These are phyloP conservation scores for Zalaria obscura DNA, from an alignment of 2,329 filamentous ascomycete species.

Conservation along the genomic window DNA sequence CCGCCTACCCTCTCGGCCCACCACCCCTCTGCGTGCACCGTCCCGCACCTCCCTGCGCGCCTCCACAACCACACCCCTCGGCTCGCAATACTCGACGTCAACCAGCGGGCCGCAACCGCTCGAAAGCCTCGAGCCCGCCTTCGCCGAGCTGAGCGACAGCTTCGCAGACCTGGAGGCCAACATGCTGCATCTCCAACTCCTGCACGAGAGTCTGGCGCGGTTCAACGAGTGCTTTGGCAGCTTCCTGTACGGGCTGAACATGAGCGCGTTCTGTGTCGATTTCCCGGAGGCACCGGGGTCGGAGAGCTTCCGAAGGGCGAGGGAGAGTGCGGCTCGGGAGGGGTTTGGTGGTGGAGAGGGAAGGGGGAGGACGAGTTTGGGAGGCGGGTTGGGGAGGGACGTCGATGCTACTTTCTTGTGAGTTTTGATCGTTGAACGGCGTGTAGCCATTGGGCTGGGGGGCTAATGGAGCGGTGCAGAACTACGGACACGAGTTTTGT, in stretches of 20 bases:
- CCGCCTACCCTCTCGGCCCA: slow-evolving; percentile 55
- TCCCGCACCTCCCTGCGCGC: slow-evolving; percentile 82
- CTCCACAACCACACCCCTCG: slow-evolving; percentile 37
- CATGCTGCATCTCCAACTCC: slow-evolving; percentile 91
- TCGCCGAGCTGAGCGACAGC: slow-evolving; percentile 83
- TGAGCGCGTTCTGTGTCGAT: slow-evolving; percentile 98
- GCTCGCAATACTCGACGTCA: slow-evolving; percentile 26
- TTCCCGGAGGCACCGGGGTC: slow-evolving; percentile 58
- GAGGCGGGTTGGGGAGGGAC: slow-evolving; percentile 20
- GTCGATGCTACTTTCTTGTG: slow-evolving; percentile 76
- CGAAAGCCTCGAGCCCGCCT: slow-evolving; percentile 72
- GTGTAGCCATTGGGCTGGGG: not conserved
- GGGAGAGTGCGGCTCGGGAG: not conserved
- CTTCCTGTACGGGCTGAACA: slow-evolving; percentile 91
- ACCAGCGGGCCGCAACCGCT: slow-evolving; percentile 45
- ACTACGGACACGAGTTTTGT: slow-evolving; percentile 87
- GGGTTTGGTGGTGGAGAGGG: no score
- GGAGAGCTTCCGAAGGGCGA: slow-evolving; percentile 5
- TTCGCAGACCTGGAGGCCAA: slow-evolving; percentile 95
- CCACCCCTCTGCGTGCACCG: slow-evolving; percentile 79
- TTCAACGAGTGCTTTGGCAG: slow-evolving; percentile 95
- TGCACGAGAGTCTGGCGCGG: slow-evolving; percentile 85
- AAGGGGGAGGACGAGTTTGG: not conserved
- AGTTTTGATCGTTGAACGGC: slow-evolving; percentile 19
- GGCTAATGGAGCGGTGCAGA: slow-evolving; percentile 30